Conservation (phyloP, 495 filamentous ascomycete genomes). For the Podospora comata region DNA sequence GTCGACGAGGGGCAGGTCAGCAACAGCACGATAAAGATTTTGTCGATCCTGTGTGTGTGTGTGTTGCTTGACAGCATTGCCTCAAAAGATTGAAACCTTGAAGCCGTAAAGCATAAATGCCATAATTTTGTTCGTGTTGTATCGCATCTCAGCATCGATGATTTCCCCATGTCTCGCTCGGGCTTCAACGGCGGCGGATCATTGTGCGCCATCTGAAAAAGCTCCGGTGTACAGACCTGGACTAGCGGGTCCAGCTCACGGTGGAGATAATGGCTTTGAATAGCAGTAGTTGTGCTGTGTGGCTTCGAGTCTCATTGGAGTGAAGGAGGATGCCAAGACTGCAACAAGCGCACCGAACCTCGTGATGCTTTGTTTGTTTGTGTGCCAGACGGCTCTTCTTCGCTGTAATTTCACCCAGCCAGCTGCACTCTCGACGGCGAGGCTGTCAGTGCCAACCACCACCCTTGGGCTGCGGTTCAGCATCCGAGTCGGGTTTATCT, state of each 20-base stretch:
- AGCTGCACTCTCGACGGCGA: constrained; percentile 12
- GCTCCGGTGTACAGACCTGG: constrained; percentile 6
- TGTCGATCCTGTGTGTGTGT: neutral
- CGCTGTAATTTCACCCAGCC: constrained; percentile 38
- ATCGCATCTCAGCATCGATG: neutral
- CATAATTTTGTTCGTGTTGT: neutral
- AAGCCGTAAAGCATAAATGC: neutral
- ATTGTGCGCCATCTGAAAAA: constrained; percentile 5
- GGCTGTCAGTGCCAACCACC: constrained; percentile 7
- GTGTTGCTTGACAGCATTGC: neutral
- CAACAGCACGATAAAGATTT: neutral
- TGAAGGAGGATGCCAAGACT: neutral
- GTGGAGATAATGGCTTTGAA: constrained; percentile 5
- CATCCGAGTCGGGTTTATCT: neutral
- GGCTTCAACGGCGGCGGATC: constrained; percentile 4
- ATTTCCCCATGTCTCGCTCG: constrained; percentile 3
- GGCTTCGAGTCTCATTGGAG: neutral
- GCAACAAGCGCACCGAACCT: neutral
- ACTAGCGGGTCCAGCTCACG: constrained; percentile 4
- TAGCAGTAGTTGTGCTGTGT: too few species aligned
- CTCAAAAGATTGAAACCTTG: neutral
- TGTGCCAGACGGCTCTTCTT: constrained; percentile 38
- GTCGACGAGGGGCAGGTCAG: neutral
- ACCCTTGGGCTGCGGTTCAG: constrained; percentile 6
- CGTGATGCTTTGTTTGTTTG: constrained; percentile 8